phyloP scores from a whole-genome alignment of 1,139 yeast species.

The Hyphopichia fennica region DNA sequence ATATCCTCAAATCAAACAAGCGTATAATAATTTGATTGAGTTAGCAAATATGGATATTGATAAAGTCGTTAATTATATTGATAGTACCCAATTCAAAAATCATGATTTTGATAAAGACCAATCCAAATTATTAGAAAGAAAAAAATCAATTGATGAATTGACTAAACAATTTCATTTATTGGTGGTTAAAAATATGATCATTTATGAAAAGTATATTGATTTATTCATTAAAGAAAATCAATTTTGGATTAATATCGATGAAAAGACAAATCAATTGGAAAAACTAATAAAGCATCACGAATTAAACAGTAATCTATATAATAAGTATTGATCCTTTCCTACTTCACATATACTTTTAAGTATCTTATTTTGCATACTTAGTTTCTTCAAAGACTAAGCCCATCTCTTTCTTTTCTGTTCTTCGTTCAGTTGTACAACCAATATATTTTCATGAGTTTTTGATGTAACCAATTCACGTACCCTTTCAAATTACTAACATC shows the following conservation, averaged over 20 bases:
- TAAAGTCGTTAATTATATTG: constrained; percentile 19
- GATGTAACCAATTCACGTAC: no score
- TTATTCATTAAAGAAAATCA: constrained; percentile 22
- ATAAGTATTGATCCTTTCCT: no score
- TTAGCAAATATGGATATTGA: constrained; percentile 23
- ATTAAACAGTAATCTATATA: not conserved
- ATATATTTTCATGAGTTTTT: no score
- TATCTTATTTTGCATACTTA: no score
- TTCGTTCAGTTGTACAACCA: no score
- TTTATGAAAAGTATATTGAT: constrained; percentile 26
- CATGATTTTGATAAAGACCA: constrained; percentile 16
- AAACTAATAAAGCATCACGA: constrained; percentile 10
- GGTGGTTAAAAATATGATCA: constrained; percentile 28
- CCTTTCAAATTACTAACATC: no score
- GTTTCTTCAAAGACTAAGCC: no score
- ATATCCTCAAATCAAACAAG: constrained; percentile 18
- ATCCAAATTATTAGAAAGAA: constrained; percentile 8
- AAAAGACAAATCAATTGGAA: constrained; percentile 12
- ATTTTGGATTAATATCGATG: constrained; percentile 24
- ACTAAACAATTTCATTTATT: constrained; percentile 20
- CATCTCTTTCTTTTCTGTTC: no score
- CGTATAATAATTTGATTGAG: constrained; percentile 19
- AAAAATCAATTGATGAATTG: constrained; percentile 14
- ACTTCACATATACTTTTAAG: no score
- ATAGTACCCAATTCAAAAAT: constrained; percentile 15